A percentile compares a stretch with the other conserved stretches of the same genome.
These are phyloP conservation scores for Heritiera littoralis DNA, from an alignment of 345 rosid genomes.

Conservation along the genomic window DNA sequence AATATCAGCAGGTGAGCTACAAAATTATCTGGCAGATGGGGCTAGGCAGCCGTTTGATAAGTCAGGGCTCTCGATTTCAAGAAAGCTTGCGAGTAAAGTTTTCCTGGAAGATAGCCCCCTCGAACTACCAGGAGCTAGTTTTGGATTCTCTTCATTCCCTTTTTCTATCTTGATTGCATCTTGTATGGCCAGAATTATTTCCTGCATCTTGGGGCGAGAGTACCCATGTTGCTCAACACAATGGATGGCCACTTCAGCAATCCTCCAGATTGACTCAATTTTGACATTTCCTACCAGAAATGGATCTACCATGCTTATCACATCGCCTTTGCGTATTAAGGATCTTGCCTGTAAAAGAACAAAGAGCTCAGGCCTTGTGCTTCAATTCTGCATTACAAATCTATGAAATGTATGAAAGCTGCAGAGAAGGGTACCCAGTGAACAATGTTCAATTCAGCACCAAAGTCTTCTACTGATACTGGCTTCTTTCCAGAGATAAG, in stretches of 20 bases:
- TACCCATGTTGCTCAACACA: conserved; percentile 74
- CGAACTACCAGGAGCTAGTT: conserved; percentile 42
- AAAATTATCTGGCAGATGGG: conserved; percentile 74
- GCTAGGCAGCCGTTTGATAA: conserved; percentile 61
- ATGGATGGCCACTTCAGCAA: conserved; percentile 83
- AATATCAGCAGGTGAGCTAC: background rate
- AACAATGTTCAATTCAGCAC: conserved; percentile 81
- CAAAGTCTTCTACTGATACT: conserved; percentile 78
- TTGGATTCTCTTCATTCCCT: conserved; percentile 44
- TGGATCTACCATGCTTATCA: conserved; percentile 70
- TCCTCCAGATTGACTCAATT: conserved; percentile 86
- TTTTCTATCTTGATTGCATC: conserved; percentile 83
- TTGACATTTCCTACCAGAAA: conserved; percentile 56
- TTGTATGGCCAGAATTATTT: conserved; percentile 74
- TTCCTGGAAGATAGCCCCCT: conserved; percentile 77
- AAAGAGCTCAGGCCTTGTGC: conserved; percentile 1
- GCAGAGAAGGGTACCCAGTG: conserved; percentile 67
- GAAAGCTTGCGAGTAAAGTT: conserved; percentile 86
- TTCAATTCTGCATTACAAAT: background rate
- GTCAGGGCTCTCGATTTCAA: conserved; percentile 86
- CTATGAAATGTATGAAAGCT: background rate
- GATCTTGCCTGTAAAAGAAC: conserved; percentile 68
- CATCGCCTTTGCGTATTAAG: conserved; percentile 79
- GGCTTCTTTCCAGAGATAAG: conserved; percentile 91
- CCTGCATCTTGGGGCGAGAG: conserved; percentile 86